Base-by-base conservation (phyloP, 106 monocot species). In the Allium cepa region DNA sequence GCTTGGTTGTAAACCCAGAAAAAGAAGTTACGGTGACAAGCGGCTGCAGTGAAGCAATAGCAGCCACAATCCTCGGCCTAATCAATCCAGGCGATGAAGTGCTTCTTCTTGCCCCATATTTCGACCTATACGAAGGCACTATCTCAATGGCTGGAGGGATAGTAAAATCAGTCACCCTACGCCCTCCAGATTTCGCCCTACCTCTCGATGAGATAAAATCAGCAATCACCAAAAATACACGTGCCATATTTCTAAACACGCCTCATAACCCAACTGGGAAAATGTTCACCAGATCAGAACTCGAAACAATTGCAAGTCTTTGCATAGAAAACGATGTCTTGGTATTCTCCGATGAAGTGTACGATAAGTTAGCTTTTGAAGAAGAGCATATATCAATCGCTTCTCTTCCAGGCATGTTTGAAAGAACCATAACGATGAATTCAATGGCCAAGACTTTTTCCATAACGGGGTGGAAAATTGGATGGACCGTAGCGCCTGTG, bases 251-350 rank as follows among this genome's bases (percentile, higher is more conserved):
- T 58, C 77, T 99, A 53, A 99, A 99, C 67, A 92, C 92, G 5
- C 97, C 97, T 13, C 92, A 99, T 70, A 99, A 99, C 73, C 97
- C 97, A 10, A 99, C 97, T 22, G 92, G 97, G 13, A 99, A 99
- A 71, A 90, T 99, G 92, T 85, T 99, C 73, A 82, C 82, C 46
- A 72, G 72, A 60, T 80, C 75, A 49, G 97, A 99, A 70, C 82
- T 99, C 17, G 86, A 92, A 56, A 49, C 70, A 53, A 90, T 99
- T 69, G 82, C 97, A 12, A 18, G 78, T 36, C 84, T 99, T 18
- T 99, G 92, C 79, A 79, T 72, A 17, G 87, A 89, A 71, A 81
- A 99, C 67, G 89, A 99, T 45, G 89, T 79, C 1, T 71, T 99
- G 79, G 89, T 79, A 28, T 87, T 99, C 66, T 52, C 84, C 26